Evolutionary conservation across 2,329 filamentous ascomycete species (phyloP).

Genomic region (Colletotrichum lupini): DNA sequence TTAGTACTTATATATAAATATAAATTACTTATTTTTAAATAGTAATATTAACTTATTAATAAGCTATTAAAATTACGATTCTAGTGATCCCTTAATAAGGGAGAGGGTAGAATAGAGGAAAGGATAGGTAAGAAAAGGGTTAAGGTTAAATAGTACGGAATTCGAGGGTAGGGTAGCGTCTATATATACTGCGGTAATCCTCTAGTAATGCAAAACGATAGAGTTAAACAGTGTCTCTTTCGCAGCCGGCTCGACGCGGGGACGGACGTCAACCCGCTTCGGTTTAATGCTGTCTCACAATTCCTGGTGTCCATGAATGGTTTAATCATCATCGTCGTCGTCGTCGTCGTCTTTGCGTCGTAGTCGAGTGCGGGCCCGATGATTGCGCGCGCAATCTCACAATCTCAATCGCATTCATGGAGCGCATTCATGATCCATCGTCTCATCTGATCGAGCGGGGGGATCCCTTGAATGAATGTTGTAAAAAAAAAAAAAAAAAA

Average conservation of each 20-base stretch:
- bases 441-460: constrained; percentile 14
- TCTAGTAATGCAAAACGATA: no score
- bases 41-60: no score
- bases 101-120: no score
- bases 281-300: background rate
- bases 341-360: background rate
- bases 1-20: no score
- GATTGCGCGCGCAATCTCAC: constrained; percentile 13
- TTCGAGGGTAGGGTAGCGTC: no score
- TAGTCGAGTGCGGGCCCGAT: background rate
- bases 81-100: no score
- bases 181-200: no score
- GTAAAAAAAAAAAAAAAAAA: background rate
- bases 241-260: background rate
- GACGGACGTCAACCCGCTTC: background rate
- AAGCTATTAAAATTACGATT: no score
- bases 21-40: no score
- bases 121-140: no score
- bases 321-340: background rate
- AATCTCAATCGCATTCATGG: constrained; percentile 20
- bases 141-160: no score
- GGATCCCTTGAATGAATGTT: background rate
- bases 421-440: constrained; percentile 5
- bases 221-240: no score
- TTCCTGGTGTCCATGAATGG: background rate